Percentiles rank a stretch among this genome's conserved stretches.
Evolutionary conservation across 2,329 filamentous ascomycete species (phyloP).

Genomic region (Chaetomium sp.): DNA sequence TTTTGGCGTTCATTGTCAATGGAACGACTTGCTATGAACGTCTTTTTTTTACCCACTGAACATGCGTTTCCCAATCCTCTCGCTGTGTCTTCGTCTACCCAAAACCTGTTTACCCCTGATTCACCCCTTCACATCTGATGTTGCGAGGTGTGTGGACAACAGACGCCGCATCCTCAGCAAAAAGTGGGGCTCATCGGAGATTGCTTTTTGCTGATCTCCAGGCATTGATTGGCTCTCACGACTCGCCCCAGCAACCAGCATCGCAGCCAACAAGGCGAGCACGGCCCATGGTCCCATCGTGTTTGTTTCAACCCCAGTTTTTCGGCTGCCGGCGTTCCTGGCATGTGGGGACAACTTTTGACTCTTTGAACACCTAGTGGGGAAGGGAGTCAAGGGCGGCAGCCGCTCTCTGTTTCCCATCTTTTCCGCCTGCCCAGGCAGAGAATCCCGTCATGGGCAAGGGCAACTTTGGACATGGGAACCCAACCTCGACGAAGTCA

Average conservation of each 20-base stretch:
- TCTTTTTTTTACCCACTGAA: slow-evolving; percentile 17
- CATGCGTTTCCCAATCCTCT: background rate
- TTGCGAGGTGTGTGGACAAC: background rate
- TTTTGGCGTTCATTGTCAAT: slow-evolving; percentile 21
- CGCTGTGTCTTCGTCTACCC: background rate
- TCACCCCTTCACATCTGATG: background rate
- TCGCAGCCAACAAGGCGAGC: background rate
- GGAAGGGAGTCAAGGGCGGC: too few relatives aligned
- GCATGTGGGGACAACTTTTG: background rate
- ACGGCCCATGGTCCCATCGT: background rate
- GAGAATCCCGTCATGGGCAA: too few relatives aligned
- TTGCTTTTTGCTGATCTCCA: slow-evolving; percentile 4
- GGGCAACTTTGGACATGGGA: too few relatives aligned
- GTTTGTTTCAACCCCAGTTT: slow-evolving; percentile 15
- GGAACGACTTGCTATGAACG: slow-evolving; percentile 17
- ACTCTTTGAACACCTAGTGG: background rate
- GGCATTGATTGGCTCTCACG: background rate
- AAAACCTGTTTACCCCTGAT: background rate
- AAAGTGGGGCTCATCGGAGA: slow-evolving; percentile 9
- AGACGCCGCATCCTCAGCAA: background rate
- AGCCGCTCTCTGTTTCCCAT: too few relatives aligned
- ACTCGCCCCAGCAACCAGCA: background rate
- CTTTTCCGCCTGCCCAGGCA: too few relatives aligned
- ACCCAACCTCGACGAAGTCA: too few relatives aligned
- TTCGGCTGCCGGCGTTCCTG: slow-evolving; percentile 4